Conservation (phyloP, 2,329 filamentous ascomycete species). For the Fusarium beomiforme region DNA sequence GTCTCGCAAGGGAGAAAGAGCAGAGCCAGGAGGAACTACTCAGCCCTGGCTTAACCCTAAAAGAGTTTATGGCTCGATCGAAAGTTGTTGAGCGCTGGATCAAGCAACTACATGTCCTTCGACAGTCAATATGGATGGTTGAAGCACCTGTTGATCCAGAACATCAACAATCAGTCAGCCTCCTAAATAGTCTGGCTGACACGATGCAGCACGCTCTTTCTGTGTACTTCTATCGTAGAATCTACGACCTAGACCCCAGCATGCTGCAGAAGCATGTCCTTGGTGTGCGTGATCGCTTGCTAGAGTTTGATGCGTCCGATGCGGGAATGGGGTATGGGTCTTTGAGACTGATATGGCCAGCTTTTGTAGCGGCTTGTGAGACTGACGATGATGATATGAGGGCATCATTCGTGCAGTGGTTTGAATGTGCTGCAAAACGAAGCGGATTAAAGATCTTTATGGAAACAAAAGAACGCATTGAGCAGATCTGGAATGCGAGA, state of each 20-base stretch:
- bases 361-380: slow-evolving; percentile 24
- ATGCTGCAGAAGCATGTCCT: slow-evolving; percentile 26
- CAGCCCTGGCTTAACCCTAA: not conserved
- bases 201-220: slow-evolving; percentile 29
- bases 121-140: slow-evolving; percentile 4
- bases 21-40: not conserved
- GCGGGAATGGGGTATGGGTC: slow-evolving; percentile 24
- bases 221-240: slow-evolving; percentile 26
- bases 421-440: slow-evolving; percentile 1
- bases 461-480: slow-evolving; percentile 14
- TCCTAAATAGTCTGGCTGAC: slow-evolving; percentile 15
- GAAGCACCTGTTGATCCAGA: slow-evolving; percentile 6
- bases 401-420: slow-evolving; percentile 11
- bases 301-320: slow-evolving; percentile 21
- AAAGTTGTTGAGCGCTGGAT: slow-evolving; percentile 28
- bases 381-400: slow-evolving; percentile 1
- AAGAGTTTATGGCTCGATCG: slow-evolving; percentile 17
- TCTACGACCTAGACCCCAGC: slow-evolving; percentile 16
- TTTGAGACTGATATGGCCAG: slow-evolving; percentile 30
- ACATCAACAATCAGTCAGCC: slow-evolving; percentile 5
- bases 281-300: slow-evolving; percentile 18
- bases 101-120: slow-evolving; percentile 13
- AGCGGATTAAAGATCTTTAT: slow-evolving; percentile 25
- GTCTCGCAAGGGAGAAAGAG: slow-evolving; percentile 18
- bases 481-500: slow-evolving; percentile 13